Base-by-base conservation (phyloP, 805 yeast species). In the Metschnikowia hibisci region DNA sequence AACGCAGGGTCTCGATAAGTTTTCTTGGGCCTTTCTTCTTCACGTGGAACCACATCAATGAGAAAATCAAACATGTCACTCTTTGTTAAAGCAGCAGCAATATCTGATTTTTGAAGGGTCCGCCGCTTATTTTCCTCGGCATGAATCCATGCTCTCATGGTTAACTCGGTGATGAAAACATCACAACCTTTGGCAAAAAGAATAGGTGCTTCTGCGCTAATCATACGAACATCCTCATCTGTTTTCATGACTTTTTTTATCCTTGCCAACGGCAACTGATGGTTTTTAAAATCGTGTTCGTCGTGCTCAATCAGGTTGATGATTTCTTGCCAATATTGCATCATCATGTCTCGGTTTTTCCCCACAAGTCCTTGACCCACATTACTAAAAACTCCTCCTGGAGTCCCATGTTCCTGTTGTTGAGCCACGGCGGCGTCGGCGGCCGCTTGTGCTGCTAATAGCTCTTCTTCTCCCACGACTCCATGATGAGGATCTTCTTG, bases 111-210 rank as follows among this genome's bases (percentile, higher is more conserved):
- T 62, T 93, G 99, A 46, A 93, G 69, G 4, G 99, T 93, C 47
- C 99, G 70, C 52, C 99, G 77, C 61, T 93, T 93, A 67, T 87
- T 87, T 57, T 88, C 96, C 63, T 93, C 98, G 3, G 98, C 96
- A 56, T 90, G 96, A 48, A 93, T 88, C 99, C 99, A 93, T 6
- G 99, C 97, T 45, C 99, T 75, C 96, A 93, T 90, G 11, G 99
- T 90, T 43, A 93, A 71, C 62, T 93, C 99, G 0, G 99, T 90
- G 54, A 93, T 91, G 65, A 93, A 93, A 28, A 93, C 82, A 61
- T 93, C 99, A 66, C 99, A 93, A 1, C 98, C 98, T 63, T 93
- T 93, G 36, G 99, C 98, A 69, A 93, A 93, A 47, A 93, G 66
- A 27, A 93, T 89, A 2, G 99, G 99, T 0, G 98, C 98, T 67